These are phyloP conservation scores for Microcera coccophila DNA, from an alignment of 2,329 filamentous ascomycete genomes.

Conservation along the genomic window DNA sequence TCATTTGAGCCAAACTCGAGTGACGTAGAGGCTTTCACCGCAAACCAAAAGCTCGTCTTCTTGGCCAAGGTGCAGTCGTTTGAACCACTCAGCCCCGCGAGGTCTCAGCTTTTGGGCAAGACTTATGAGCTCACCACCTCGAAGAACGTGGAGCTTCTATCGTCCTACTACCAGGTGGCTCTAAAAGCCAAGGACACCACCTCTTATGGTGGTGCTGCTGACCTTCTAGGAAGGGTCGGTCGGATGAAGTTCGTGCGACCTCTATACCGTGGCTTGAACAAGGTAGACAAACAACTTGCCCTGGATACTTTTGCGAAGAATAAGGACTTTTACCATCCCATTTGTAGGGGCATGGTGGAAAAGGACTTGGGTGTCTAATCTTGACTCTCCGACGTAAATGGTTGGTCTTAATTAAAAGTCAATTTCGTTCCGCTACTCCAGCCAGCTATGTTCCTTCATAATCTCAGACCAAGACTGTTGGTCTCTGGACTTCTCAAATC, in stretches of 20 bases:
- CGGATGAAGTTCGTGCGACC: constrained; percentile 97
- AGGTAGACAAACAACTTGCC: constrained; percentile 70
- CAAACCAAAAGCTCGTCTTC: constrained; percentile 90
- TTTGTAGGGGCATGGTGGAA: constrained; percentile 79
- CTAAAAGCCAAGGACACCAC: constrained; percentile 67
- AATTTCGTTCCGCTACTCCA: constrained; percentile 30
- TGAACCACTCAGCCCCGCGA: constrained; percentile 57
- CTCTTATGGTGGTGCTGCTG: constrained; percentile 66
- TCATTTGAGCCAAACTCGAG: constrained; percentile 60
- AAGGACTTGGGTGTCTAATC: constrained; percentile 63
- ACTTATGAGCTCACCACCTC: constrained; percentile 71
- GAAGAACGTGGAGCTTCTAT: constrained; percentile 80
- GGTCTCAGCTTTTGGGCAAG: constrained; percentile 68
- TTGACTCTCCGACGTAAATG: not conserved
- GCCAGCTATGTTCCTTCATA: constrained; percentile 39
- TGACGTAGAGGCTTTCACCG: constrained; percentile 72
- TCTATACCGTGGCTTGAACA: constrained; percentile 71
- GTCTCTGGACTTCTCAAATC: constrained; percentile 44
- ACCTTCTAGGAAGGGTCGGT: constrained; percentile 76
- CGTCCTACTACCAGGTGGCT: constrained; percentile 75
- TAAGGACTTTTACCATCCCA: constrained; percentile 91
- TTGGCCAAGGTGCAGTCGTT: constrained; percentile 70
- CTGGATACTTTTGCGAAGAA: constrained; percentile 81
- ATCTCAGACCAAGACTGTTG: constrained; percentile 46
- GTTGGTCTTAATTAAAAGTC: too few relatives aligned